These are phyloP conservation scores for Chytriomyces sp. DNA, from an alignment of 192 early-diverging fungal species.

Conservation along the genomic window DNA sequence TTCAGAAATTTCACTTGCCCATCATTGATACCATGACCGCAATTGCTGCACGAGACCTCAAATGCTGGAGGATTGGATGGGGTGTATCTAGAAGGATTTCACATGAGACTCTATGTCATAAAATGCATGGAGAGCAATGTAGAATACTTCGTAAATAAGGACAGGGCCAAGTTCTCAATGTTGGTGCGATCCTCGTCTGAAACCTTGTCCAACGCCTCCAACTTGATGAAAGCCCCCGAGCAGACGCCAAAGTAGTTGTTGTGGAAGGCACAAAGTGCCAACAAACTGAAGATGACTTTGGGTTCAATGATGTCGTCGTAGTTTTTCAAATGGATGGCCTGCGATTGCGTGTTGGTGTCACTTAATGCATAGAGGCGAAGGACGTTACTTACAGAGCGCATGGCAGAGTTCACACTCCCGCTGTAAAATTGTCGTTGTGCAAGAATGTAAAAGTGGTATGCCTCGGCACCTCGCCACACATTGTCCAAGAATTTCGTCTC, in stretches of 20 bases:
- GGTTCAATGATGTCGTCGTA: slow-evolving; percentile 58
- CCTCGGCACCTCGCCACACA: slow-evolving; percentile 63
- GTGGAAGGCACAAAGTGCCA: slow-evolving; percentile 55
- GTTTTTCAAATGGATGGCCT: slow-evolving; percentile 53
- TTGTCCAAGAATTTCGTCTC: slow-evolving; percentile 50
- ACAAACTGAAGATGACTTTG: slow-evolving; percentile 45
- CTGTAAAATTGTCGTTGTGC: slow-evolving; percentile 60
- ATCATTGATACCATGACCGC: slow-evolving; percentile 33
- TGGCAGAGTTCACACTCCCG: slow-evolving; percentile 47
- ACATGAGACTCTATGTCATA: not conserved
- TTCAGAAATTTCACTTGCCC: slow-evolving; percentile 18
- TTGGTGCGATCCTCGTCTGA: slow-evolving; percentile 38
- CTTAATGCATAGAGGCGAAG: not conserved
- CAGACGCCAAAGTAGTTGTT: slow-evolving; percentile 51
- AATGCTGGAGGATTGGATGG: slow-evolving; percentile 32
- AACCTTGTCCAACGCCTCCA: slow-evolving; percentile 44
- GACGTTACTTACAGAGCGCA: slow-evolving; percentile 47
- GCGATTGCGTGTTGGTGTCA: not conserved
- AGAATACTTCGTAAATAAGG: slow-evolving; percentile 58
- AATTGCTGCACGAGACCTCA: slow-evolving; percentile 41
- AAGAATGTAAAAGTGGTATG: slow-evolving; percentile 61
- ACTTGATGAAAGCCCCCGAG: slow-evolving; percentile 56
- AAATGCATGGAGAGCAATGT: not conserved
- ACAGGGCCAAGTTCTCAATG: slow-evolving; percentile 53
- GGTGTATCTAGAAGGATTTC: slow-evolving; percentile 15